phyloP scores from a whole-genome alignment of 768 basidiomycete species.

The Suillus discolor region DNA sequence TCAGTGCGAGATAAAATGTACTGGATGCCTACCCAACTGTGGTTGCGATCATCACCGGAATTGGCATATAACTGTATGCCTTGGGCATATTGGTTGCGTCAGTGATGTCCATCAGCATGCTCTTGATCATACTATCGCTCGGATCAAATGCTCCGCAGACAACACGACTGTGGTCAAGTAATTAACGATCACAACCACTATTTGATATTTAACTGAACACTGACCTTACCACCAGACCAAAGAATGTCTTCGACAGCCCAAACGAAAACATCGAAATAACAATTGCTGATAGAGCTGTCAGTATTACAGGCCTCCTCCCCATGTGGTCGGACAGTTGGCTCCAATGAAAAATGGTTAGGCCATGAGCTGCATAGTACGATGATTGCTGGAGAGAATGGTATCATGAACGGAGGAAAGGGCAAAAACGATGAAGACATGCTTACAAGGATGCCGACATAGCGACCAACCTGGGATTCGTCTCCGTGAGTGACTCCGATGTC shows the following conservation, averaged over 20 bases:
- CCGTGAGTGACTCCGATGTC: conserved; percentile 42
- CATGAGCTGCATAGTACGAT: conserved; percentile 50
- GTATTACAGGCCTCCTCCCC: conserved; percentile 49
- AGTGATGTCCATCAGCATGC: conserved; percentile 42
- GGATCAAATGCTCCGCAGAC: conserved; percentile 54
- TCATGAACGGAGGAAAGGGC: conserved; percentile 33
- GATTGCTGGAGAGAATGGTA: conserved; percentile 39
- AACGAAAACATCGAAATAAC: conserved; percentile 49
- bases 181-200: background rate
- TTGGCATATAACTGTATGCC: conserved; percentile 63
- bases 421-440: conserved; percentile 16
- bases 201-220: background rate
- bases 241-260: conserved; percentile 45
- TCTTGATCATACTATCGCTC: conserved; percentile 52
- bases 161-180: conserved; percentile 37
- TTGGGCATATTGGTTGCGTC: conserved; percentile 30
- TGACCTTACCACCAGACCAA: conserved; percentile 17
- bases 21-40: conserved; percentile 41
- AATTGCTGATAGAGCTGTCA: conserved; percentile 46
- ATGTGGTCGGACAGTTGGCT: conserved; percentile 51
- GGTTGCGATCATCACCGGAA: conserved; percentile 43
- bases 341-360: conserved; percentile 49
- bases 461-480: conserved; percentile 46
- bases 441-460: conserved; percentile 52
- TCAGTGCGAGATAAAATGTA: conserved; percentile 3